Base-by-base conservation (phyloP, 805 yeast species). In the Dipodascus geniculatus region DNA sequence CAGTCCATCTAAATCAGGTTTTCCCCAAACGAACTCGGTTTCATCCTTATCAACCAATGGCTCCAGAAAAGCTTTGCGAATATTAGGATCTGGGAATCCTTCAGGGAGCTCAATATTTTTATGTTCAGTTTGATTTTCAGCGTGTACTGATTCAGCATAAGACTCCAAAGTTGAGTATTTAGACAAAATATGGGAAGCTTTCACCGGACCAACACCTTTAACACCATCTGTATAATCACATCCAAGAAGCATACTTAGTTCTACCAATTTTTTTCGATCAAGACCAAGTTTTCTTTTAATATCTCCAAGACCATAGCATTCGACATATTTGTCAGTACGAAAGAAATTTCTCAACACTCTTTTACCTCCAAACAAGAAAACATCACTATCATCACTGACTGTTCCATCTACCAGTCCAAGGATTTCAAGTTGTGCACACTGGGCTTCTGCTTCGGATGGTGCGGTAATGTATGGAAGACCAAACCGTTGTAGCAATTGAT, bases 401-500 rank as follows among this genome's bases (percentile, higher is more conserved):
- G 93, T 84, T 0, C 99, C 99, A 67, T 93, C 98, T 2, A 91
- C 96, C 19, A 93, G 71, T 0, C 77, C 79, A 22, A 89, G 66
- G n/a, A 68, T 63, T 42, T 80, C 67, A 3, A 93, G 69, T 58
- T 84, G 87, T 0, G 96, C 96, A 70, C 99, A 93, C 63, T 93
- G 99, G 0, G 99, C 98, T 70, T 93, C 99, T 1, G 99, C 99
- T 68, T 93, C 99, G 90, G 88, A 88, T 0, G 99, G 99, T 0
- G 99, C 97, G 0, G 96, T 87, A 8, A 93, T 77, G 60, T 80
- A 93, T 0, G 99, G 99, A 2, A 93, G 85, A 1, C 99, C 99
- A 73, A 93, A 93, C 53, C 91, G 69, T 24, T 85, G 78, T 6
- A 93, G 71, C 47, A 93, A 72, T 57, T 89, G 96, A 68, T 93